phyloP scores from a whole-genome alignment of 2,329 filamentous ascomycete species.

The Metarhizium robertsii region DNA sequence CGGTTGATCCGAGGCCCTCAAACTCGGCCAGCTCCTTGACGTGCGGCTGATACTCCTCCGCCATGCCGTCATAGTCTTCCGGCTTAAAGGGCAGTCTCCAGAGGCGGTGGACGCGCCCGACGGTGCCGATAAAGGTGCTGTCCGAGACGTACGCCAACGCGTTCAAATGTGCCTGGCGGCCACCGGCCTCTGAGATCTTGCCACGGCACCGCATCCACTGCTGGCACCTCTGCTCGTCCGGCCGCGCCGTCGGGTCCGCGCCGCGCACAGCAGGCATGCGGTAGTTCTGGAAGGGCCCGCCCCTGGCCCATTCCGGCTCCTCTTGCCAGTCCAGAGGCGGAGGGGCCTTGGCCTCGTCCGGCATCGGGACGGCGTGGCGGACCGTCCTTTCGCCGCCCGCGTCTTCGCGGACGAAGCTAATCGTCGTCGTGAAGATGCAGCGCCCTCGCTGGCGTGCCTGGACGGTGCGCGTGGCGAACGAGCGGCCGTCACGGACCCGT shows the following conservation, averaged over 20 bases:
- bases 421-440: conserved; percentile 91
- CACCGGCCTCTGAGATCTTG: conserved; percentile 61
- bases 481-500: conserved; percentile 79
- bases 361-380: conserved; percentile 56
- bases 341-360: conserved; percentile 29
- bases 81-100: conserved; percentile 58
- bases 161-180: conserved; percentile 70
- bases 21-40: conserved; percentile 24
- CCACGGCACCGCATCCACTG: conserved; percentile 72
- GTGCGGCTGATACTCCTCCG: conserved; percentile 27
- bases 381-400: conserved; percentile 44
- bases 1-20: conserved; percentile 27
- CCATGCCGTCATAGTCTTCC: conserved; percentile 42
- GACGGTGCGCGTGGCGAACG: conserved; percentile 89
- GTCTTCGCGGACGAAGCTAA: conserved; percentile 70
- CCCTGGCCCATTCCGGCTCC: conserved; percentile 39
- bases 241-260: conserved; percentile 33
- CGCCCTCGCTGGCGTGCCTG: conserved; percentile 82
- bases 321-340: conserved; percentile 31
- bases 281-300: conserved; percentile 39
- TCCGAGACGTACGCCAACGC: conserved; percentile 92
- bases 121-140: conserved; percentile 85
- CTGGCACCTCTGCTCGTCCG: conserved; percentile 58
- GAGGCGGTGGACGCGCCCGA: conserved; percentile 70
- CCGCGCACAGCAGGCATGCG: conserved; percentile 29